A percentile compares a stretch with the other conserved stretches of the same genome.
phyloP scores from a whole-genome alignment of 2,329 filamentous ascomycete species.

The Ceratocystis huliohia region DNA sequence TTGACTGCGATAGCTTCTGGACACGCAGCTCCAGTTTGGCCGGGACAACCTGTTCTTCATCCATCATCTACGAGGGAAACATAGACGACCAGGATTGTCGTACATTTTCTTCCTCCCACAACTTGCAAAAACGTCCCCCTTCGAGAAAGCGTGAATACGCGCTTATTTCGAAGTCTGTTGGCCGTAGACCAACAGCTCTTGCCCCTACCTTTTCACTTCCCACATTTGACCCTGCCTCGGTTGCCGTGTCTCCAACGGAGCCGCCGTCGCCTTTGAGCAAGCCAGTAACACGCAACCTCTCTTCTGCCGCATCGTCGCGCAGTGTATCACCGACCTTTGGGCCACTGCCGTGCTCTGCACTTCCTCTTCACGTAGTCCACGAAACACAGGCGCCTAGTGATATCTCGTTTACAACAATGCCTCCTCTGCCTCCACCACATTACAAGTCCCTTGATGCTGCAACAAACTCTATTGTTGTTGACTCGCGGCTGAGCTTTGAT shows the following conservation, averaged over 20 bases:
- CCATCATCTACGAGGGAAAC: constrained; percentile 16
- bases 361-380: not conserved
- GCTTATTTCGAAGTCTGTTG: constrained; percentile 12
- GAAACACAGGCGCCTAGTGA: not conserved
- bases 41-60: constrained; percentile 14
- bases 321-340: constrained; percentile 6
- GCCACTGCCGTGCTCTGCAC: not conserved
- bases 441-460: constrained; percentile 9
- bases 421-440: constrained; percentile 7
- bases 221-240: constrained; percentile 9
- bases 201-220: not conserved
- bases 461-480: constrained; percentile 15
- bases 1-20: constrained; percentile 14
- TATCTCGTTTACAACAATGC: not conserved
- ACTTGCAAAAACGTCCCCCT: not conserved
- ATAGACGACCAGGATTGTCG: not conserved
- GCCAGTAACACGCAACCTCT: not conserved
- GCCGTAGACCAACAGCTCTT: not conserved
- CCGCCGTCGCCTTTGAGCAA: not conserved
- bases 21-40: constrained; percentile 7
- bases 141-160: constrained; percentile 11
- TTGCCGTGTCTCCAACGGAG: not conserved
- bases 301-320: not conserved
- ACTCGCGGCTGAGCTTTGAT: constrained; percentile 17
- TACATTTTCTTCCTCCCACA: not conserved